phyloP scores from a whole-genome alignment of 768 basidiomycete genomes.

The Candolleomyces eurysporus region DNA sequence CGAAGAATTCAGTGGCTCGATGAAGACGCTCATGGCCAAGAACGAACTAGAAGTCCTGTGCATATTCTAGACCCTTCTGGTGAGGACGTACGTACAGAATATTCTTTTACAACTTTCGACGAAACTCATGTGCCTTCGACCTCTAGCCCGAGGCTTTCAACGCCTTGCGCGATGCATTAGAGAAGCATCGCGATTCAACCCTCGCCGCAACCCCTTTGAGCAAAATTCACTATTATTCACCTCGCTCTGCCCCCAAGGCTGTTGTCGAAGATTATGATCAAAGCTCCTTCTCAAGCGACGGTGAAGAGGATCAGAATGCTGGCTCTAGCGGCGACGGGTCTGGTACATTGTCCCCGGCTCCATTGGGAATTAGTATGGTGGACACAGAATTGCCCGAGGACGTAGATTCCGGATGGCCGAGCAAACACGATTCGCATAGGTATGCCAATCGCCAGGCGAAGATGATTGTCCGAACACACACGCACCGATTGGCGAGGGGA shows the following conservation, averaged over 20 bases:
- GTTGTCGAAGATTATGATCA: neutral
- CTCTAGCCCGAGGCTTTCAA: slow-evolving; percentile 5
- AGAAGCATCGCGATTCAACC: neutral
- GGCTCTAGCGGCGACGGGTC: neutral
- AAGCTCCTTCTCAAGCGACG: neutral
- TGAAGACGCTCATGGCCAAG: neutral
- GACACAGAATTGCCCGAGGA: neutral
- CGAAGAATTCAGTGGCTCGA: slow-evolving; percentile 2
- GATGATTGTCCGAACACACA: neutral
- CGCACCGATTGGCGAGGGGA: neutral
- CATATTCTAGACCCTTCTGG: neutral
- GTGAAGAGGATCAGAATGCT: neutral
- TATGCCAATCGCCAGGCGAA: neutral
- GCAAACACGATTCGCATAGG: neutral
- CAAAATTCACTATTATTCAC: slow-evolving; percentile 5
- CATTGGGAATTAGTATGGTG: neutral
- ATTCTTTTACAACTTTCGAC: neutral
- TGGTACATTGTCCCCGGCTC: neutral
- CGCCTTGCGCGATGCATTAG: neutral
- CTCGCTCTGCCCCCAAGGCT: neutral
- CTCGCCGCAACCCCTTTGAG: neutral
- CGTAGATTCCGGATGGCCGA: neutral
- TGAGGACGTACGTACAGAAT: slow-evolving; percentile 1
- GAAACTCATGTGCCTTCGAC: neutral
- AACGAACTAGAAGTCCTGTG: neutral